Conservation (phyloP, 345 rosid species). For the Noccaea bulbosa region DNA sequence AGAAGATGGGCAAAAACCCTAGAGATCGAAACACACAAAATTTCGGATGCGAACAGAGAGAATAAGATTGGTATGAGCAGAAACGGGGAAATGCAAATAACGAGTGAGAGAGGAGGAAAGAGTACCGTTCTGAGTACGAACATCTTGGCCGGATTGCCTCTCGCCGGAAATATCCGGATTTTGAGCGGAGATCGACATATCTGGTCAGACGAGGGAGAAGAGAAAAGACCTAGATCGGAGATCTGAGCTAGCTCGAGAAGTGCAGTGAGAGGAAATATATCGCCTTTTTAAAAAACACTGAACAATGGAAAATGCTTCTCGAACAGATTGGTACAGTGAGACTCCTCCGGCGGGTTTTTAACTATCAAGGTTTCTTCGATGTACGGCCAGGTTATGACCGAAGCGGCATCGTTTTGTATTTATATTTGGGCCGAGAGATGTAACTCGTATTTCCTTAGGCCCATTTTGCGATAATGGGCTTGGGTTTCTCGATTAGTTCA, state of each 20-base stretch:
- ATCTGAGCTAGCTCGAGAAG: conserved; percentile 30
- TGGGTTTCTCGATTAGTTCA: too few species aligned
- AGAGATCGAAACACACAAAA: conserved; percentile 30
- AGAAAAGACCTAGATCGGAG: conserved; percentile 45
- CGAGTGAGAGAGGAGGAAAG: not conserved
- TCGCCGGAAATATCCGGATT: conserved; percentile 91
- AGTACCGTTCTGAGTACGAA: conserved; percentile 92
- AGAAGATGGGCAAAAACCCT: conserved; percentile 26
- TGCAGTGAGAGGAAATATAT: conserved; percentile 22
- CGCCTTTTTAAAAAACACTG: not conserved
- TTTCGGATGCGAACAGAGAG: not conserved
- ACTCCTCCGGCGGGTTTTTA: conserved; percentile 39
- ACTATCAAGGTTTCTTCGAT: conserved; percentile 28
- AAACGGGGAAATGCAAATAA: not conserved
- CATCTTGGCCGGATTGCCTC: conserved; percentile 93
- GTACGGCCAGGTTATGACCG: conserved; percentile 28
- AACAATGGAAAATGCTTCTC: conserved; percentile 37
- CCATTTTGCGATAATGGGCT: not conserved
- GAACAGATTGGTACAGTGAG: conserved; percentile 23
- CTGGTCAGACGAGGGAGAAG: conserved; percentile 2
- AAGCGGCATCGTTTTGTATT: conserved; percentile 27
- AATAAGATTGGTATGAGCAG: conserved; percentile 2
- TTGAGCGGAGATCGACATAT: conserved; percentile 65
- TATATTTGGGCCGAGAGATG: not conserved
- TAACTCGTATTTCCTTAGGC: not conserved